phyloP scores from a whole-genome alignment of 164 flowering plant species.

The Chimonanthus praecox region DNA sequence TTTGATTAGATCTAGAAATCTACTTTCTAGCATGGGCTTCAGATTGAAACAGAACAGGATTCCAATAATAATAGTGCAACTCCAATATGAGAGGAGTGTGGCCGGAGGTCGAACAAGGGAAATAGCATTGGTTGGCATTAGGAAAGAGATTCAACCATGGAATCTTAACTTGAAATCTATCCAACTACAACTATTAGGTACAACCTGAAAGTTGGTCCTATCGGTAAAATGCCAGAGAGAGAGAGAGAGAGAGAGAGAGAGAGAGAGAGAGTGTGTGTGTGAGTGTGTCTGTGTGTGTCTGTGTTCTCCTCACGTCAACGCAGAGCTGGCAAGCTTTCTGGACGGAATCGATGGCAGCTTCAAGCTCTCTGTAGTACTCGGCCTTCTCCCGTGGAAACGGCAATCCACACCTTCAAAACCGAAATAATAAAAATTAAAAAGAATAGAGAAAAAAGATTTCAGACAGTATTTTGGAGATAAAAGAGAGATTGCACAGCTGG shows the following conservation, averaged over 20 bases:
- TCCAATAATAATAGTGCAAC: too few relatives aligned
- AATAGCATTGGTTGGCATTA: too few relatives aligned
- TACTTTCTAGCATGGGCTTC: too few relatives aligned
- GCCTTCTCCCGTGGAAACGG: conserved; percentile 52
- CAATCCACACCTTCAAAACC: conserved; percentile 39
- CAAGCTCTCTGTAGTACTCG: conserved; percentile 66
- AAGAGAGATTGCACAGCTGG: not conserved
- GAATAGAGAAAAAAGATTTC: not conserved
- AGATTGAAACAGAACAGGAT: too few relatives aligned
- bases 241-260: not conserved
- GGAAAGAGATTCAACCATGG: too few relatives aligned
- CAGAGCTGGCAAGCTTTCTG: conserved; percentile 83
- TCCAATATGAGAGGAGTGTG: too few relatives aligned
- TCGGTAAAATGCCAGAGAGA: not conserved
- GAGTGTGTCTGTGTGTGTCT: too few relatives aligned
- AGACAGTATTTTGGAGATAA: not conserved
- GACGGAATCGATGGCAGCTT: conserved; percentile 75
- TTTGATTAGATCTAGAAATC: too few relatives aligned
- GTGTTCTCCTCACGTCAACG: conserved; percentile 50
- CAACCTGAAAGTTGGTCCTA: not conserved
- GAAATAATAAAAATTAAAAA: not conserved
- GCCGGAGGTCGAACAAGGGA: too few relatives aligned
- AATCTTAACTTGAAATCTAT: too few relatives aligned
- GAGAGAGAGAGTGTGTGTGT: too few relatives aligned
- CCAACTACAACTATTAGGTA: too few relatives aligned